A percentile compares a stretch with the other conserved stretches of the same genome.
These are phyloP conservation scores for Suillus brevipes DNA, from an alignment of 768 basidiomycete genomes.

Conservation along the genomic window DNA sequence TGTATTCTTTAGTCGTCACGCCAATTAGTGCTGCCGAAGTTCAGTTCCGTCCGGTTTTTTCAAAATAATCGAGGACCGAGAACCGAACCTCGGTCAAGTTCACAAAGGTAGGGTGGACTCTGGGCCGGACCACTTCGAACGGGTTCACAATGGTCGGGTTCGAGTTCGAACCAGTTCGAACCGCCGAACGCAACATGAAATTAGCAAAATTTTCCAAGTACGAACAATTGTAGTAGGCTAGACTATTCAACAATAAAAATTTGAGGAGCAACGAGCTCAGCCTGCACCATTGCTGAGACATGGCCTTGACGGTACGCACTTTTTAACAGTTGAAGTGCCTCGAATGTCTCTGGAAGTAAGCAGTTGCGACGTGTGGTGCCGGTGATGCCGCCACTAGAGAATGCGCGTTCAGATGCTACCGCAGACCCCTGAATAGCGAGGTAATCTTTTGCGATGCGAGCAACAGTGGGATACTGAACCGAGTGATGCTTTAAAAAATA, in stretches of 20 bases:
- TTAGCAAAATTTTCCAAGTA: neutral
- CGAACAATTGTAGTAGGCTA: too few relatives aligned
- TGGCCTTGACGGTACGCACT: slow-evolving; percentile 1
- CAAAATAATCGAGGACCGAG: neutral
- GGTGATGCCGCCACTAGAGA: slow-evolving; percentile 17
- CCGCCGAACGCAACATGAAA: neutral
- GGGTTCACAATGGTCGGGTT: slow-evolving; percentile 6
- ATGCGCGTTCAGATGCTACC: slow-evolving; percentile 26
- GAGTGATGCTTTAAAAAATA: too few relatives aligned
- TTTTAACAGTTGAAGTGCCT: too few relatives aligned
- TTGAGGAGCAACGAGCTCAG: too few relatives aligned
- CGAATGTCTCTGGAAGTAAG: slow-evolving; percentile 2
- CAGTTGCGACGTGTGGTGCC: neutral
- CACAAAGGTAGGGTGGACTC: too few relatives aligned
- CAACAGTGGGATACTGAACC: too few relatives aligned
- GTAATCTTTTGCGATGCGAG: too few relatives aligned
- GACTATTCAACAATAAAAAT: too few relatives aligned
- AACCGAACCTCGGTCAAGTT: neutral
- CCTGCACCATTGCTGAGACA: too few relatives aligned
- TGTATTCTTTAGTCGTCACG: too few relatives aligned
- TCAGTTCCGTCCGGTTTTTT: slow-evolving; percentile 7
- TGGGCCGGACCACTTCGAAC: too few relatives aligned
- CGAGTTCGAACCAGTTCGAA: slow-evolving; percentile 6
- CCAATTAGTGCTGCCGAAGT: slow-evolving; percentile 9
- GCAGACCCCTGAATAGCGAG: slow-evolving; percentile 31